These are phyloP conservation scores for Aaosphaeria arxii DNA, from an alignment of 2,329 filamentous ascomycete species.

Conservation along the genomic window DNA sequence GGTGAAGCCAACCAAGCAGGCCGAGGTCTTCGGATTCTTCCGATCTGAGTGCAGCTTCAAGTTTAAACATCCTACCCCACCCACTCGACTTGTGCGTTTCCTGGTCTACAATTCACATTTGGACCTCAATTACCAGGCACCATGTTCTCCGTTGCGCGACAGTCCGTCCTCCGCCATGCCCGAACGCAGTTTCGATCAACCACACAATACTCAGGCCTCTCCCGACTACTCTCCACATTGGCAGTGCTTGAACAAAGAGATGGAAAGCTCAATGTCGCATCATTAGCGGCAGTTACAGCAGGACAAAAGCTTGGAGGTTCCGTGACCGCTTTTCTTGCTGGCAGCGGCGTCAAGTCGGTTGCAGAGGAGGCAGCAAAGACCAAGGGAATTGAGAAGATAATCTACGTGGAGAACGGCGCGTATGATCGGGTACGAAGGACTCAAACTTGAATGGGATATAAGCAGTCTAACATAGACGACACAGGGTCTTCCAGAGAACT, in stretches of 20 bases:
- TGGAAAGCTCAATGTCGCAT: slow-evolving; percentile 79
- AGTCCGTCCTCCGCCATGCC: slow-evolving; percentile 35
- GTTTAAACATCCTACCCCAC: neutral
- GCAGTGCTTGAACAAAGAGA: slow-evolving; percentile 91
- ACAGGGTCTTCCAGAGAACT: slow-evolving; percentile 85
- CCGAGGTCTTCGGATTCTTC: too few relatives aligned
- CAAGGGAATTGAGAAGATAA: slow-evolving; percentile 85
- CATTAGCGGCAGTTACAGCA: slow-evolving; percentile 80
- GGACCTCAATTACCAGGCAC: slow-evolving; percentile 1
- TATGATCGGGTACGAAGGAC: slow-evolving; percentile 74
- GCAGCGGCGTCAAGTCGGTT: slow-evolving; percentile 68
- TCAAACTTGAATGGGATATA: neutral
- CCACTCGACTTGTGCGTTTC: neutral
- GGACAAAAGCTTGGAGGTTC: slow-evolving; percentile 82
- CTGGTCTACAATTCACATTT: neutral
- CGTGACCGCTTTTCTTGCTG: slow-evolving; percentile 84
- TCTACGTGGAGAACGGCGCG: slow-evolving; percentile 80
- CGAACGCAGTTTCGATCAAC: slow-evolving; percentile 44
- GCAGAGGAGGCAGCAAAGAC: slow-evolving; percentile 86
- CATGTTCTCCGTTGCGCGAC: slow-evolving; percentile 37
- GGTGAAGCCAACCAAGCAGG: too few relatives aligned
- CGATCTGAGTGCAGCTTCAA: too few relatives aligned
- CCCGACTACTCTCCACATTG: slow-evolving; percentile 78
- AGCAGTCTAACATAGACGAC: neutral
- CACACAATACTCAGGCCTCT: slow-evolving; percentile 55